Conservation (phyloP, 495 filamentous ascomycete species). For the Penicillium ochrochloron region DNA sequence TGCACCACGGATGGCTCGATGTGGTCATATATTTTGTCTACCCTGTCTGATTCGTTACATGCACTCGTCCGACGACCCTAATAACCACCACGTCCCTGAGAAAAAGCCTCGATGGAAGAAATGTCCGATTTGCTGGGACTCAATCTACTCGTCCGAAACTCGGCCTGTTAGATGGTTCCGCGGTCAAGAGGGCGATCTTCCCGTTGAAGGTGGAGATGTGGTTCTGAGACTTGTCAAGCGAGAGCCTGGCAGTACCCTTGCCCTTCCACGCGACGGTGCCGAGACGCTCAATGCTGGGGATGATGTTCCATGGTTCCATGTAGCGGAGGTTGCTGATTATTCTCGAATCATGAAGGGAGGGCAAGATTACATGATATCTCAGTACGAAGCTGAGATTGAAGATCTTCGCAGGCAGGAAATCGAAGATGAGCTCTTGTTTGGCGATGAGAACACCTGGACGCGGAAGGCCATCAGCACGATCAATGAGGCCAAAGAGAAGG, state of each 20-base stretch:
- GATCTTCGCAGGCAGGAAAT: conserved; percentile 74
- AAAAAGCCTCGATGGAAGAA: conserved; percentile 87
- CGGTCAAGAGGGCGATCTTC: conserved; percentile 81
- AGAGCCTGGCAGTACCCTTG: conserved; percentile 77
- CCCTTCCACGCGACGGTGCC: conserved; percentile 81
- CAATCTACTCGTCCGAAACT: conserved; percentile 85
- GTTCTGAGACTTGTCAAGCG: conserved; percentile 84
- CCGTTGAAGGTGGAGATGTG: conserved; percentile 84
- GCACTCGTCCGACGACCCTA: conserved; percentile 76
- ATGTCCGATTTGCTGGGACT: conserved; percentile 95
- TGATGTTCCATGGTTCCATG: conserved; percentile 91
- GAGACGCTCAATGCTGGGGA: conserved; percentile 68
- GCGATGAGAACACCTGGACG: conserved; percentile 91
- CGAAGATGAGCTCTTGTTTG: conserved; percentile 92
- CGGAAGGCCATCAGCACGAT: conserved; percentile 77
- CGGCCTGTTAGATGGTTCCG: conserved; percentile 88
- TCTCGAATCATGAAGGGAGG: conserved; percentile 94
- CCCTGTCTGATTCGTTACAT: conserved; percentile 95
- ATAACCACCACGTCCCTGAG: conserved; percentile 60
- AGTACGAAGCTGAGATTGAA: conserved; percentile 78
- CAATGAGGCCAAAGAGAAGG: conserved; percentile 70
- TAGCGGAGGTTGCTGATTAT: conserved; percentile 92
- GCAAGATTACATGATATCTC: conserved; percentile 79
- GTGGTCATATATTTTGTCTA: conserved; percentile 96
- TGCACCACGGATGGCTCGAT: conserved; percentile 95